phyloP scores from a whole-genome alignment of 768 basidiomycete species.

The Boletus speciosus region DNA sequence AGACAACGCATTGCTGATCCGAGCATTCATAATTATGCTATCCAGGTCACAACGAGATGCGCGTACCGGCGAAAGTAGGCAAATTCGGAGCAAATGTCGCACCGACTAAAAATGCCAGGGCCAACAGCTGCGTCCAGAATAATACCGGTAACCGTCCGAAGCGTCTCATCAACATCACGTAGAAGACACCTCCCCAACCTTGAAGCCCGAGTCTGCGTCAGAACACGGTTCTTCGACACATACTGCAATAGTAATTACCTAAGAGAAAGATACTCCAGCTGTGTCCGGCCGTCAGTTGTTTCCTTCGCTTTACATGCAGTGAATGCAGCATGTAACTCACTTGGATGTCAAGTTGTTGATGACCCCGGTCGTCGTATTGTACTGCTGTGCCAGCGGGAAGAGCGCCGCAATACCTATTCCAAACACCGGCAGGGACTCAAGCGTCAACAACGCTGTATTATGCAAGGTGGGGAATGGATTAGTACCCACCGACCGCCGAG shows the following conservation, averaged over 20 bases:
- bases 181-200: slow-evolving; percentile 32
- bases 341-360: slow-evolving; percentile 53
- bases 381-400: slow-evolving; percentile 45
- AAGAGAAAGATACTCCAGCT: slow-evolving; percentile 49
- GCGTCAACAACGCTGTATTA: background rate
- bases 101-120: slow-evolving; percentile 47
- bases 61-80: slow-evolving; percentile 42
- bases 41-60: background rate
- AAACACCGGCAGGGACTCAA: background rate
- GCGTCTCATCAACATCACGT: slow-evolving; percentile 30
- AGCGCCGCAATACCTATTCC: slow-evolving; percentile 45
- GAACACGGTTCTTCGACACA: background rate
- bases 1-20: slow-evolving; percentile 31
- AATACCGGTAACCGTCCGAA: slow-evolving; percentile 29
- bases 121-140: slow-evolving; percentile 37
- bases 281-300: slow-evolving; percentile 1
- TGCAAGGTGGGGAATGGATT: background rate
- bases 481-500: slow-evolving; percentile 43
- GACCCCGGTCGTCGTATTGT: slow-evolving; percentile 41
- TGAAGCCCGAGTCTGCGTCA: slow-evolving; percentile 2
- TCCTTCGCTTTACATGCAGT: background rate
- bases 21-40: background rate
- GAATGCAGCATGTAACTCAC: slow-evolving; percentile 9
- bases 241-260: slow-evolving; percentile 22
- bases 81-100: slow-evolving; percentile 50